These are phyloP conservation scores for Cutaneotrichosporon sp. DNA, from an alignment of 1,284 basidiomycete species.

Conservation along the genomic window DNA sequence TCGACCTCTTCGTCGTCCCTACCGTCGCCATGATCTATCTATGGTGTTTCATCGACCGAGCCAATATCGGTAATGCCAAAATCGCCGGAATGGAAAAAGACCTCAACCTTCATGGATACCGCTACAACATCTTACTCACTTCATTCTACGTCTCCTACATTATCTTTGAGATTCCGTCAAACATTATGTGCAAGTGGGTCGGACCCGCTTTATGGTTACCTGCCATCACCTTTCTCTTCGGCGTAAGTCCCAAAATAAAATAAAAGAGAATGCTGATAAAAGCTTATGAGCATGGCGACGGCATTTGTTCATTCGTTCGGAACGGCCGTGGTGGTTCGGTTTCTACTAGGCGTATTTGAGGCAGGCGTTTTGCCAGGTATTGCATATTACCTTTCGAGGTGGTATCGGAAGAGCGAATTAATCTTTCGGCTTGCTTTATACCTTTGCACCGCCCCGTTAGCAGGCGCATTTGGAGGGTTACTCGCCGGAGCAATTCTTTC, in stretches of 20 bases:
- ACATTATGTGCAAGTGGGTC: slow-evolving; percentile 25
- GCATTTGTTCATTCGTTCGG: slow-evolving; percentile 33
- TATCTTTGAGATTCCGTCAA: slow-evolving; percentile 32
- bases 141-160: slow-evolving; percentile 31
- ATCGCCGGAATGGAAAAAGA: slow-evolving; percentile 28
- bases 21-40: slow-evolving; percentile 27
- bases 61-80: slow-evolving; percentile 31
- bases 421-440: slow-evolving; percentile 23
- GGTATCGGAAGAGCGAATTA: slow-evolving; percentile 28
- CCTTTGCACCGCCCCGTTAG: slow-evolving; percentile 19
- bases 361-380: slow-evolving; percentile 40
- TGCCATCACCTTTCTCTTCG: slow-evolving; percentile 25
- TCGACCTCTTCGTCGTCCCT: slow-evolving; percentile 29
- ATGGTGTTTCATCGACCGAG: slow-evolving; percentile 24
- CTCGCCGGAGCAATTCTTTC: slow-evolving; percentile 28
- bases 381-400: slow-evolving; percentile 35
- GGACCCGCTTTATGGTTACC: slow-evolving; percentile 31
- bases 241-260: no score
- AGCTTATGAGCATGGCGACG: slow-evolving; percentile 34
- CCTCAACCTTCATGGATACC: slow-evolving; percentile 25
- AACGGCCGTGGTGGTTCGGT: slow-evolving; percentile 24
- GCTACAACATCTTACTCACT: slow-evolving; percentile 29
- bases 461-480: slow-evolving; percentile 27
- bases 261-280: no score
- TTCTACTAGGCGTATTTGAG: slow-evolving; percentile 42